These are phyloP conservation scores for Moricandia moricandioides DNA, from an alignment of 345 rosid species.

Conservation along the genomic window DNA sequence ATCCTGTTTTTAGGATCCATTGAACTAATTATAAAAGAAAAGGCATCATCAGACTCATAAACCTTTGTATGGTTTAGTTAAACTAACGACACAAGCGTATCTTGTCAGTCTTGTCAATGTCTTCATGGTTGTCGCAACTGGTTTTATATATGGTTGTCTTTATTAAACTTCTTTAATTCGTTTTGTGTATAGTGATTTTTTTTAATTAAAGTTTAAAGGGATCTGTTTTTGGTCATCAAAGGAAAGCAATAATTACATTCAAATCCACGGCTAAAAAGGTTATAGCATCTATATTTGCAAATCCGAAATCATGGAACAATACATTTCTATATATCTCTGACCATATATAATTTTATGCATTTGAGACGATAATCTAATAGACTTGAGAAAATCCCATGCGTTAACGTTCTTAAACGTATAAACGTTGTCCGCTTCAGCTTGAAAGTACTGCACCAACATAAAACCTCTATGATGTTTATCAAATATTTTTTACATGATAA, in stretches of 20 bases:
- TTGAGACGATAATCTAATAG: background rate
- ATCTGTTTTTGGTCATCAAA: background rate
- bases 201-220: background rate
- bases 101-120: constrained; percentile 23
- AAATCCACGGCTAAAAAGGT: background rate
- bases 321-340: background rate
- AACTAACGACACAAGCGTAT: background rate
- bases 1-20: no score
- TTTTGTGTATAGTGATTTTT: constrained; percentile 3
- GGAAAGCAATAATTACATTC: background rate
- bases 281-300: background rate
- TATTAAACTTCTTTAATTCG: background rate
- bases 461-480: background rate
- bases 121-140: constrained; percentile 20
- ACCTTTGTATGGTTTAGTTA: background rate
- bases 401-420: background rate
- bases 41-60: constrained; percentile 8
- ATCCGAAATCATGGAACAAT: background rate
- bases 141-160: background rate
- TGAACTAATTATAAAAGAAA: background rate
- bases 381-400: constrained; percentile 5
- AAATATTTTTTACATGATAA: background rate
- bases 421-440: background rate
- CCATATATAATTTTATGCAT: background rate
- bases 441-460: constrained; percentile 9